Evolutionary conservation across 23 red algal genomes (phyloP).

Genomic region (Gracilaria gracilis): DNA sequence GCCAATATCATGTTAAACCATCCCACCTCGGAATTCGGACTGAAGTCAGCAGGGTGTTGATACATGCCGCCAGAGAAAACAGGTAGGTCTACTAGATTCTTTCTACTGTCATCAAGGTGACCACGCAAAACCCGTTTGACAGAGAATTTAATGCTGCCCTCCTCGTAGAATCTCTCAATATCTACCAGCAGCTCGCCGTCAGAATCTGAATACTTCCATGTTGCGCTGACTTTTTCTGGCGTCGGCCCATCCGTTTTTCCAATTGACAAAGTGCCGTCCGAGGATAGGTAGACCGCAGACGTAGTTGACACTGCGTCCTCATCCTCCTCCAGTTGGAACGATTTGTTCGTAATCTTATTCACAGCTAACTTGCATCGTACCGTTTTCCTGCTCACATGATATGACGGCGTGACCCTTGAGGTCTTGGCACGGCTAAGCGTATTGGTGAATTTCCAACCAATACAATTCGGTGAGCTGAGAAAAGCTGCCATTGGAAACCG

Average conservation of each 20-base stretch:
- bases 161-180: slow-evolving; percentile 58
- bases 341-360: slow-evolving; percentile 43
- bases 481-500: slow-evolving; percentile 20
- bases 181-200: slow-evolving; percentile 55
- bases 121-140: slow-evolving; percentile 67
- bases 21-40: slow-evolving; percentile 55
- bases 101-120: slow-evolving; percentile 69
- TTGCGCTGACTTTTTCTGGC: slow-evolving; percentile 57
- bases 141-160: slow-evolving; percentile 35
- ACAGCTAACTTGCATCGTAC: slow-evolving; percentile 21
- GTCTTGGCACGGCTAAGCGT: not conserved
- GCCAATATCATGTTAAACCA: slow-evolving; percentile 70
- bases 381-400: slow-evolving; percentile 2
- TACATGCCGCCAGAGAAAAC: slow-evolving; percentile 70
- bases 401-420: not conserved
- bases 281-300: slow-evolving; percentile 50
- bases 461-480: not conserved
- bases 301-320: slow-evolving; percentile 58
- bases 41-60: slow-evolving; percentile 57
- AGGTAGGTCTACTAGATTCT: slow-evolving; percentile 62
- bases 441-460: too few species aligned
- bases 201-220: slow-evolving; percentile 52
- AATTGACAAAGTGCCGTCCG: slow-evolving; percentile 57
- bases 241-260: slow-evolving; percentile 65
- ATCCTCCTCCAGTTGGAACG: slow-evolving; percentile 72